phyloP scores from a whole-genome alignment of 805 yeast species.

The Candida ortonii region DNA sequence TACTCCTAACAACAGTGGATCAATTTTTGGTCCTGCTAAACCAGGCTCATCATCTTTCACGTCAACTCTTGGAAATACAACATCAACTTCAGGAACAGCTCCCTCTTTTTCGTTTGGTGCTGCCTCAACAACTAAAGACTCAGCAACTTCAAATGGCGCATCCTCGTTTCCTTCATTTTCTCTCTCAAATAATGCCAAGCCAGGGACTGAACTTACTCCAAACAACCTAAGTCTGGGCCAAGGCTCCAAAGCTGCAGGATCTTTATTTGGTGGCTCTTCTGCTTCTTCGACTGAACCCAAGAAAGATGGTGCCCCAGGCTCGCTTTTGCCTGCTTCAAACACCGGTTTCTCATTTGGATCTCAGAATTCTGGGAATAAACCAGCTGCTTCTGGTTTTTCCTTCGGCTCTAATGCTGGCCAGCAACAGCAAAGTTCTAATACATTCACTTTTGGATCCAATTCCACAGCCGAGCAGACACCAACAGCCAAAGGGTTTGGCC shows the following conservation, averaged over 20 bases:
- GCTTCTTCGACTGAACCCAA: constrained; percentile 20
- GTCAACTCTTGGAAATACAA: constrained; percentile 1
- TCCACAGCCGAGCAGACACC: not conserved
- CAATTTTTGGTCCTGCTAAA: constrained; percentile 9
- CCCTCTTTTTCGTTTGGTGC: constrained; percentile 17
- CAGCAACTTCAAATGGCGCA: not conserved
- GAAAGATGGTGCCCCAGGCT: constrained; percentile 5
- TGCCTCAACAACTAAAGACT: constrained; percentile 1
- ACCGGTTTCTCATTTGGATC: constrained; percentile 20
- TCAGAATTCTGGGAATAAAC: constrained; percentile 10
- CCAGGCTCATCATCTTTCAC: constrained; percentile 3
- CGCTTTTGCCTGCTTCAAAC: too few species aligned
- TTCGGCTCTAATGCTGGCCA: constrained; percentile 11
- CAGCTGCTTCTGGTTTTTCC: constrained; percentile 11
- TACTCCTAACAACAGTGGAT: not conserved
- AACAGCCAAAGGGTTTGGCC: constrained; percentile 1
- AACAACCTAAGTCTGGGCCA: too few species aligned
- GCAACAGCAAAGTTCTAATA: constrained; percentile 10
- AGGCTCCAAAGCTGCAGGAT: constrained; percentile 4
- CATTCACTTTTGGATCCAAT: constrained; percentile 13
- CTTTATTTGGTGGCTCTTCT: constrained; percentile 9
- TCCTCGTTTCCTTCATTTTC: not conserved
- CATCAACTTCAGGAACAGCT: constrained; percentile 5
- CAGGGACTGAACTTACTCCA: too few species aligned
- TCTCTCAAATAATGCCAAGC: not conserved